Conservation (phyloP, 768 basidiomycete species). For the Agrocybe pediades region DNA sequence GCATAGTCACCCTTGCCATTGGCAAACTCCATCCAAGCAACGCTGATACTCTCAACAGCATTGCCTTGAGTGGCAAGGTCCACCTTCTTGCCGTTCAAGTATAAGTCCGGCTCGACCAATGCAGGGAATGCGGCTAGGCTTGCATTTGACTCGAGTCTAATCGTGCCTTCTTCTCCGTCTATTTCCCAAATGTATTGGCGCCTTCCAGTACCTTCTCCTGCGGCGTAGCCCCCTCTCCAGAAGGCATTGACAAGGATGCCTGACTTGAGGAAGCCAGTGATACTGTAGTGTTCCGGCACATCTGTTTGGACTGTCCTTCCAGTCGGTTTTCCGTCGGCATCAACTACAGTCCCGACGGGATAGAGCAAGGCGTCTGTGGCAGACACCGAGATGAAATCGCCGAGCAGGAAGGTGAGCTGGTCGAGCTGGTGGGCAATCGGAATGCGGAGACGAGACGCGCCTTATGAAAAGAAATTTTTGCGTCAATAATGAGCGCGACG, state of each 20-base stretch:
- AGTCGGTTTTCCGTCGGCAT: conserved; percentile 24
- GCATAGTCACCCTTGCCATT: conserved; percentile 5
- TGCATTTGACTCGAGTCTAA: conserved; percentile 6
- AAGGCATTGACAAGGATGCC: conserved; percentile 29
- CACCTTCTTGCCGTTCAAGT: conserved; percentile 31
- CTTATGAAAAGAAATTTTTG: not conserved
- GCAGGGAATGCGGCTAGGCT: not conserved
- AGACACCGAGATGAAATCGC: conserved; percentile 28
- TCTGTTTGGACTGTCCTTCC: conserved; percentile 19
- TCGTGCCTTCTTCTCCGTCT: conserved; percentile 33
- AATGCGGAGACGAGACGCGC: too few species aligned
- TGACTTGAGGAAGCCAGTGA: conserved; percentile 28
- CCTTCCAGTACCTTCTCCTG: conserved; percentile 17
- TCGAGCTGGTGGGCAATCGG: conserved; percentile 28
- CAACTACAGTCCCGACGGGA: conserved; percentile 25
- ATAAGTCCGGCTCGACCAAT: conserved; percentile 26
- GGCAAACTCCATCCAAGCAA: conserved; percentile 9
- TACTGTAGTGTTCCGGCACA: conserved; percentile 25
- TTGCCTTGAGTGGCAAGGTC: conserved; percentile 11
- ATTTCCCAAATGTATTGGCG: conserved; percentile 32
- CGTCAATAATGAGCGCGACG: too few species aligned
- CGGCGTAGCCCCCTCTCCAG: conserved; percentile 23
- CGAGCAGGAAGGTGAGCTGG: conserved; percentile 28
- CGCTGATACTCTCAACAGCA: not conserved
- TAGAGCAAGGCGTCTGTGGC: conserved; percentile 26